Evolutionary conservation across 129 eudicot species (phyloP).

Genomic region (Flaveria bidentis): DNA sequence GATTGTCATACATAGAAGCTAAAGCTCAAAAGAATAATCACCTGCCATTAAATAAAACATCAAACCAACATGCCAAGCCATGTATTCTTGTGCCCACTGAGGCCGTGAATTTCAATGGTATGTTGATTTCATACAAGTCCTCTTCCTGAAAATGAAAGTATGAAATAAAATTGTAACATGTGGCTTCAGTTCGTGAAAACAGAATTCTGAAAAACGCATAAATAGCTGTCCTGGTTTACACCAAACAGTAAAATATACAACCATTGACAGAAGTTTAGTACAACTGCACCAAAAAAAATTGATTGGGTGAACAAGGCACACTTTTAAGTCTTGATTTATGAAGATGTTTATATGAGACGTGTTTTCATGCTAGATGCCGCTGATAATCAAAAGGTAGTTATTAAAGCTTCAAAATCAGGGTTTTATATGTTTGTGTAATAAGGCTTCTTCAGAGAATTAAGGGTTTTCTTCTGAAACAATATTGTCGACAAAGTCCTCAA

Average conservation of each 20-base stretch:
- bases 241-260: not conserved
- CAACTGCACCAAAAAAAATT: not conserved
- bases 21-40: constrained; percentile 15
- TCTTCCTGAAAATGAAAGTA: constrained; percentile 65
- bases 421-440: not conserved
- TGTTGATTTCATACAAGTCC: constrained; percentile 75
- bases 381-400: not conserved
- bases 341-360: not conserved
- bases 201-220: not conserved
- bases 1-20: not conserved
- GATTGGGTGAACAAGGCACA: not conserved
- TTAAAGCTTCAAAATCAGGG: not conserved
- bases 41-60: constrained; percentile 94
- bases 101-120: constrained; percentile 75
- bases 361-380: not conserved
- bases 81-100: constrained; percentile 80
- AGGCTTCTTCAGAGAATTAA: not conserved
- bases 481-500: not conserved
- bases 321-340: not conserved
- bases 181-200: not conserved
- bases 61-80: constrained; percentile 98
- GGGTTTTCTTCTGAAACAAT: not conserved
- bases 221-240: not conserved
- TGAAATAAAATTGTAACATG: not conserved
- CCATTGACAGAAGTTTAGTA: not conserved